Evolutionary conservation across 345 rosid species (phyloP).

Genomic region (Excoecaria cochinchinensis): DNA sequence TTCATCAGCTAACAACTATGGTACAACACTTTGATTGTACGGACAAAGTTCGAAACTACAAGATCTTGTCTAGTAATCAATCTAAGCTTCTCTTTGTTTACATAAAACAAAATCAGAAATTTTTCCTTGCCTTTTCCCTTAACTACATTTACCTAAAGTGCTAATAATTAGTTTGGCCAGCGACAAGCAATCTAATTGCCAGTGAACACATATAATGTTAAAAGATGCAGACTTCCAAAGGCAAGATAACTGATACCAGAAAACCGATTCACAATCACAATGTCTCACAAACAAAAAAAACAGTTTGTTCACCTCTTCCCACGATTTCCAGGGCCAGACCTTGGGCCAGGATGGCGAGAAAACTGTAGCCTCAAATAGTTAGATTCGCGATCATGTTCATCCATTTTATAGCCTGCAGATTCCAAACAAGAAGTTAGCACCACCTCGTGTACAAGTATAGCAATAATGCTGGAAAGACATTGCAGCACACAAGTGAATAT

Average conservation of each 20-base stretch:
- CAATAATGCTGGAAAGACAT: neutral
- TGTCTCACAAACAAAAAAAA: slow-evolving; percentile 2
- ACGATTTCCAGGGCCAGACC: slow-evolving; percentile 56
- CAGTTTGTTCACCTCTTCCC: slow-evolving; percentile 53
- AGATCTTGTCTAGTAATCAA: neutral
- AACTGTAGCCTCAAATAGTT: slow-evolving; percentile 67
- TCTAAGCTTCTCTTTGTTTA: slow-evolving; percentile 14
- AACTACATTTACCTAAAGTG: slow-evolving; percentile 14
- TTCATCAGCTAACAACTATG: slow-evolving; percentile 4
- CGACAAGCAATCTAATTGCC: slow-evolving; percentile 15
- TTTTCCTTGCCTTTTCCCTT: slow-evolving; percentile 10
- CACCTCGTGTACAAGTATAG: slow-evolving; percentile 2
- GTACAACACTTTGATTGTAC: slow-evolving; percentile 20
- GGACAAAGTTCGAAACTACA: slow-evolving; percentile 10
- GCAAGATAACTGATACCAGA: neutral
- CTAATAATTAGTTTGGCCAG: slow-evolving; percentile 12
- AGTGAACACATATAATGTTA: slow-evolving; percentile 5
- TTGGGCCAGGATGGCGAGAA: slow-evolving; percentile 68
- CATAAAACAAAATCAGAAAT: neutral
- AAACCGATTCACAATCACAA: slow-evolving; percentile 19
- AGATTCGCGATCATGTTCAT: slow-evolving; percentile 67
- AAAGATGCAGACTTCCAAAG: slow-evolving; percentile 14
- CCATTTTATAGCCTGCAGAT: slow-evolving; percentile 69
- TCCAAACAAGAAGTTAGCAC: slow-evolving; percentile 18
- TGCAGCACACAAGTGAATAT: neutral